Percentiles rank a stretch among this genome's conserved stretches.
Evolutionary conservation across 2,329 filamentous ascomycete genomes (phyloP).

Genomic region (Boeremia exigua): DNA sequence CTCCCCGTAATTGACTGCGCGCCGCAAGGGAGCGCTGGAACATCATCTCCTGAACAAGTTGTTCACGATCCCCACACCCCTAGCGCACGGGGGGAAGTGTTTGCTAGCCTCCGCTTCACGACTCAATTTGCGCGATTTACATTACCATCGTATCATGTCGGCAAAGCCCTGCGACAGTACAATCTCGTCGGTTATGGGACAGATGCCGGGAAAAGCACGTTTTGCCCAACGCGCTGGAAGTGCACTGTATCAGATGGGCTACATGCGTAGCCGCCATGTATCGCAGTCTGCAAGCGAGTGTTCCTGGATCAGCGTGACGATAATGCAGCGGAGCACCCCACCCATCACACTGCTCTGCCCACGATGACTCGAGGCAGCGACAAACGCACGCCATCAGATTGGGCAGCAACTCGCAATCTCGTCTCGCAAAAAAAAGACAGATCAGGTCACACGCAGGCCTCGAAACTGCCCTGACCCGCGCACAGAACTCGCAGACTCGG

Average conservation of each 20-base stretch:
- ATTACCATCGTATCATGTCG: conserved; percentile 22
- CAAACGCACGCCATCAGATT: conserved; percentile 7
- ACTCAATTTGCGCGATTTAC: conserved; percentile 26
- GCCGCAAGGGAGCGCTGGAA: conserved; percentile 19
- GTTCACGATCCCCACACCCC: conserved; percentile 11
- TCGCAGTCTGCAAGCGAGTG: background rate
- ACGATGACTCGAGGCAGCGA: conserved; percentile 5
- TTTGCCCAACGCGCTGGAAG: background rate
- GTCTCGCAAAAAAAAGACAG: conserved; percentile 5
- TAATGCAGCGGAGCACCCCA: background rate
- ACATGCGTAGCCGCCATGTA: background rate
- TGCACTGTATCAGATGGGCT: background rate
- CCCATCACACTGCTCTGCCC: background rate
- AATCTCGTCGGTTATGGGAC: background rate
- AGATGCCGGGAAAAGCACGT: background rate
- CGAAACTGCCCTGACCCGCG: conserved; percentile 2
- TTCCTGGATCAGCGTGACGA: background rate
- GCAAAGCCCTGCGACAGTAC: conserved; percentile 16
- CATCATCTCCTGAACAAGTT: conserved; percentile 13
- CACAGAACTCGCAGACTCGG: conserved; percentile 11
- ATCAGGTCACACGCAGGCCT: conserved; percentile 6
- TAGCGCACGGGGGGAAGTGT: conserved; percentile 43
- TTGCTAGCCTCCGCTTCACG: conserved; percentile 29
- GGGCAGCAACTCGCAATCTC: conserved; percentile 9
- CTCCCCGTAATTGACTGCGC: conserved; percentile 29